Conservation (phyloP, 139 green algal species). For the Chlorella ohadii region DNA sequence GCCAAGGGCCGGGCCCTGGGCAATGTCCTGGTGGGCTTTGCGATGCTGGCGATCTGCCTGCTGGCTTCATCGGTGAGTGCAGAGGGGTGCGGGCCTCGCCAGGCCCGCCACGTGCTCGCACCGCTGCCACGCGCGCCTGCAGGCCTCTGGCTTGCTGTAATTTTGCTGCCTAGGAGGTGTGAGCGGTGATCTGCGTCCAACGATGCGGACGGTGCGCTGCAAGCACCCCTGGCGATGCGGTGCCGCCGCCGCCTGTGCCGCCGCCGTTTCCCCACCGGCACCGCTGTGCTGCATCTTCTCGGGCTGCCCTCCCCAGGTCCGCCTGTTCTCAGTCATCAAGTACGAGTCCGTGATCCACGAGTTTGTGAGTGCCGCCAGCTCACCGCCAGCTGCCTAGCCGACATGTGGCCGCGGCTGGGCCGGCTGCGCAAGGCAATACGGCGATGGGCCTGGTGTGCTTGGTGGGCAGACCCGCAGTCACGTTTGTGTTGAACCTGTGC, state of each 20-base stretch:
- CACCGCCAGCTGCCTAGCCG: too few species aligned
- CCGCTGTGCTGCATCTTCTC: background rate
- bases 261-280: background rate
- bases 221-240: background rate
- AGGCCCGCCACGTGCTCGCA: background rate
- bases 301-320: constrained; percentile 42
- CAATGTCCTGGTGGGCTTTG: constrained; percentile 14
- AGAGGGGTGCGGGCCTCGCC: background rate
- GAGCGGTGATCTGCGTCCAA: background rate
- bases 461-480: too few species aligned
- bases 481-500: too few species aligned
- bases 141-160: too few species aligned
- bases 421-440: background rate
- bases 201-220: background rate
- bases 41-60: constrained; percentile 40
- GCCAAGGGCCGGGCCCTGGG: background rate
- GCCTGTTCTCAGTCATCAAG: constrained; percentile 94
- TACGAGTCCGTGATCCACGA: constrained; percentile 94
- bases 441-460: background rate
- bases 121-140: background rate
- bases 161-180: too few species aligned
- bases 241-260: background rate
- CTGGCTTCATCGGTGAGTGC: constrained; percentile 36
- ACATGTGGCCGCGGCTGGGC: too few species aligned
- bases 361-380: constrained; percentile 5